Base-by-base conservation (phyloP, 192 early-diverging fungal genomes). In the Gamsiella multidivaricata region DNA sequence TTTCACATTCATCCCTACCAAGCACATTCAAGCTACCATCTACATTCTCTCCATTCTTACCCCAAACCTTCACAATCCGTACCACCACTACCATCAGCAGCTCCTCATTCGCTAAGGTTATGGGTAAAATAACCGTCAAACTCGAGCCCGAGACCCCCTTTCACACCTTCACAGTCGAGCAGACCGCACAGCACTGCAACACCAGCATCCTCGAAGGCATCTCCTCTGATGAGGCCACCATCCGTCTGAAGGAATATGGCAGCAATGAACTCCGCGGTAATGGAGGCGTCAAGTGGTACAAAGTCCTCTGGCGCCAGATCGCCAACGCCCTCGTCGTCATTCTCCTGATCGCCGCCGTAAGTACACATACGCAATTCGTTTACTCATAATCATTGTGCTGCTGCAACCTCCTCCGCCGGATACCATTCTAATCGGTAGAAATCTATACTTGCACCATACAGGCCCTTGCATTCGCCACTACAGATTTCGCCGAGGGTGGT, bases 401-500 rank as follows among this genome's bases (percentile, higher is more conserved):
- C 20, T 50, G 17, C 25, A 34, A 22, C 29, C 9, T 18, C 46
- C 22, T 25, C 2, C 45, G n/a, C n/a, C n/a, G n/a, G n/a, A n/a
- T n/a, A n/a, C n/a, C n/a, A n/a, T n/a, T n/a, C n/a, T n/a, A n/a
- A n/a, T n/a, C n/a, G n/a, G n/a, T n/a, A n/a, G n/a, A n/a, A n/a
- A n/a, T n/a, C n/a, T n/a, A n/a, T n/a, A n/a, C n/a, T n/a, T n/a
- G n/a, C n/a, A 17, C 26, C 3, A 32, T 37, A 10, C 55, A 73
- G 70, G 82, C 83, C 12, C 82, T 91, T 26, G 87, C 90, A 0
- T 89, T 91, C 81, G 88, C 84, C 6, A 87, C 85, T 53, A 86
- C 84, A 28, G 91, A 92, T 70, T 89, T 82, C 70, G 74, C 91
- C 20, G 91, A 91, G 86, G 91, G 89, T 33, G 90, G 86, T 51